Base-by-base conservation (phyloP, 306 rosid species). In the Quercus alba region DNA sequence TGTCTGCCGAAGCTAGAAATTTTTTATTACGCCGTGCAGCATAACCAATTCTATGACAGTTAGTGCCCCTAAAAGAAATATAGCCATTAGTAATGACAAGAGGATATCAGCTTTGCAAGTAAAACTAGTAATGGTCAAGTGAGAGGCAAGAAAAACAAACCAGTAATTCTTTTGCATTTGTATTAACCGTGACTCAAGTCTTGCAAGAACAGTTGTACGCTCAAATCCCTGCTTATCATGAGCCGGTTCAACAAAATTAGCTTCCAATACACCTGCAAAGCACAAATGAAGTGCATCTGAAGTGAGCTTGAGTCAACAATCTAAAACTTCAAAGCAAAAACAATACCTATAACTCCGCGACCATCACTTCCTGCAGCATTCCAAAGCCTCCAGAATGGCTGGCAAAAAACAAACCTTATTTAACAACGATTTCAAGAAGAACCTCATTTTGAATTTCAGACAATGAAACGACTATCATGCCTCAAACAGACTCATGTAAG, bases 301-400 rank as follows among this genome's bases (percentile, higher is more conserved):
- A 63, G 54, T 73, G 67, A 77, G 52, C 61, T 76, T 26, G 57
- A 44, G 38, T 23, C 67, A 46, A 66, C 62, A 61, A 13, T 3
- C 44, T 59, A 75, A 63, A 64, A 80, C 44, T 55, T 52, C 59
- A 70, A 69, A 31, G 77, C 77, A 82, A 78, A 86, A 77, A 75
- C 14, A 4, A 15, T 46, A 96, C 99, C 99, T 81, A 96, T 96
- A 83, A 96, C 99, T 82, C 99, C 98, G 21, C 98, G 97, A 58
- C 99, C 98, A 54, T 91, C 92, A 82, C 99, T 96, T 84, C 98
- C 98, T 12, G 98, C 92, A 66, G 99, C 93, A 84, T 93, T 96
- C 99, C 98, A 93, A 80, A 96, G 87, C 89, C 98, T 91, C 99
- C 99, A 93, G 86, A 96, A 96, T 56, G 99, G 99, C 99, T 96